Base-by-base conservation (phyloP, 306 rosid species). In the Quercus engelmannii region DNA sequence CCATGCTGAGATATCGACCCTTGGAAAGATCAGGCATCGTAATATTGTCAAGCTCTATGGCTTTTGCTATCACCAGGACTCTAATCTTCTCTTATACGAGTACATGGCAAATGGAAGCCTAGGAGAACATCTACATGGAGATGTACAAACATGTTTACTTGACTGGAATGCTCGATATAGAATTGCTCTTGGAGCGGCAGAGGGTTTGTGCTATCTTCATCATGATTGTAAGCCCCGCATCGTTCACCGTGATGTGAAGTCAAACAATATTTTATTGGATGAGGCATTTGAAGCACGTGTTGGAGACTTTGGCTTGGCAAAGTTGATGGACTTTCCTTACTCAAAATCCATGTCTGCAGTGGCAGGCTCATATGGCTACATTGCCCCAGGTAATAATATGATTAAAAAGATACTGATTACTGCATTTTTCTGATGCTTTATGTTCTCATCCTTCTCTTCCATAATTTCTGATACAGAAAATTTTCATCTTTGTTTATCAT, bases 241-340 rank as follows among this genome's bases (percentile, higher is more conserved):
- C 77, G 80, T 93, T 55, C 98, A 93, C 58, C 93, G 98, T 0
- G 98, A 93, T 82, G 91, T 93, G 35, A 93, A 93, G 84, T 93
- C 98, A 0, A 93, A 91, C 85, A 93, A 93, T 78, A 93, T 93
- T 80, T 87, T 93, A 49, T 89, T 93, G 25, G 97, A 93, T 81
- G 85, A 87, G 49, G 80, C 77, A 25, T 87, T 91, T 71, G 87
- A 89, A 77, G 92, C 97, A 41, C 92, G 88, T 72, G 98, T 93
- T 55, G 98, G 98, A 81, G 97, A 93, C 84, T 93, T 93, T n/a
- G 98, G 98, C 77, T 84, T 92, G 85, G 97, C 97, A 19, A 92
- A 92, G 76, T 73, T 92, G 89, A 84, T 92, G 28, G 97, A 92
- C 26, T 78, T 89, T 58, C 88, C 97, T 3, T 90, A 76, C 75